Conservation (phyloP, 768 basidiomycete genomes). For the Auriscalpium orientale region DNA sequence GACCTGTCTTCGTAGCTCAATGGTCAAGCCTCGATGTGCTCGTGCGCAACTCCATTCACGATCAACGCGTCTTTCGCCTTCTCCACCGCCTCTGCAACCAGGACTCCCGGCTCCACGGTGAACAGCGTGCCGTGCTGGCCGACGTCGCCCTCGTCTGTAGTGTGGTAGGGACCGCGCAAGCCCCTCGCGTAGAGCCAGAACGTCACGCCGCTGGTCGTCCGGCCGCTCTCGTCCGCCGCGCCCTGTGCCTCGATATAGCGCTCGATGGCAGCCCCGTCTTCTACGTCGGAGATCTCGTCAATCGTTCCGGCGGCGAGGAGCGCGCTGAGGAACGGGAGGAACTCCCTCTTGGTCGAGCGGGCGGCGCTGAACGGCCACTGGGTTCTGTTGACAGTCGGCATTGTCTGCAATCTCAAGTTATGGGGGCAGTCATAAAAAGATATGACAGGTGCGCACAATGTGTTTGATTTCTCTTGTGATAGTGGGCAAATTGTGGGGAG, state of each 20-base stretch:
- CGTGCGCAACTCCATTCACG: conserved; percentile 1
- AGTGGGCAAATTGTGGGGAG: too few relatives aligned
- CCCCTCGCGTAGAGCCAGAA: conserved; percentile 14
- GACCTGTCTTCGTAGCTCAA: too few relatives aligned
- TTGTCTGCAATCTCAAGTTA: too few relatives aligned
- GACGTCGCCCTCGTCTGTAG: conserved; percentile 4
- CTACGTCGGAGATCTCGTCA: conserved; percentile 5
- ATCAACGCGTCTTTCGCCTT: background rate
- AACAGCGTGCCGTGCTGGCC: conserved; percentile 10
- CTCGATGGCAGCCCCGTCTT: conserved; percentile 4
- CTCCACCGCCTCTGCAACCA: background rate
- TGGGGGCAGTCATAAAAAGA: too few relatives aligned
- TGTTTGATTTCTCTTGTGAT: too few relatives aligned
- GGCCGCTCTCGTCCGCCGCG: background rate
- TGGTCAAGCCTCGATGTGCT: background rate
- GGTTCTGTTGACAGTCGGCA: too few relatives aligned
- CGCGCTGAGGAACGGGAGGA: background rate
- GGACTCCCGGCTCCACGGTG: conserved; percentile 6
- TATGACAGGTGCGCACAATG: too few relatives aligned
- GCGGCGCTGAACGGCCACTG: background rate
- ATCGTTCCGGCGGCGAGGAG: background rate
- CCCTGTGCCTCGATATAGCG: background rate
- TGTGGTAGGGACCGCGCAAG: conserved; percentile 6
- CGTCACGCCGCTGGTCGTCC: background rate
- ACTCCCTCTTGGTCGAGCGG: background rate